A percentile compares a stretch with the other conserved stretches of the same genome.
phyloP scores from a whole-genome alignment of 805 yeast genomes.

The Yamadazyma sp. region DNA sequence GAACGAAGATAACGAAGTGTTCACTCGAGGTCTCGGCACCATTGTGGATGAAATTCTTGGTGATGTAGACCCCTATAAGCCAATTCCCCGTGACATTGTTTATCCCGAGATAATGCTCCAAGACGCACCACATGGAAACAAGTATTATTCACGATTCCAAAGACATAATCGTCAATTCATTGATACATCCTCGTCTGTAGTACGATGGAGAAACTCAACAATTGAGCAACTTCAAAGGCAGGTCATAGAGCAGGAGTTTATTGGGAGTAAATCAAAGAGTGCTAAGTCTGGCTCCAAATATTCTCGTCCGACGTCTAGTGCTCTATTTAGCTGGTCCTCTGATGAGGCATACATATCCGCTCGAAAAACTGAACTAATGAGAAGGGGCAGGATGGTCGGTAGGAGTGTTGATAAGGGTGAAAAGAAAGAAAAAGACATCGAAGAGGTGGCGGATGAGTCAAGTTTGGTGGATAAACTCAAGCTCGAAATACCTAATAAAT shows the following conservation, averaged over 20 bases:
- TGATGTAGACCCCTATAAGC: conserved; percentile 11
- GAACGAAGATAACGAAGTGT: no score
- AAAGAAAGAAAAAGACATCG: no score
- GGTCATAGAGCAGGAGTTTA: conserved; percentile 9
- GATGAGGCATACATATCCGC: conserved; percentile 38
- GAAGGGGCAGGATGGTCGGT: conserved; percentile 2
- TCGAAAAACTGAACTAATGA: conserved; percentile 25
- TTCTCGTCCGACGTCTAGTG: conserved; percentile 23
- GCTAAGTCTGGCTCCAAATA: conserved; percentile 1
- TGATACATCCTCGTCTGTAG: conserved; percentile 16
- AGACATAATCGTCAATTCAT: conserved; percentile 36
- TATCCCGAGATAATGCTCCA: conserved; percentile 40
- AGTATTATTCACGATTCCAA: conserved; percentile 34
- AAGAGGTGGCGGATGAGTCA: no score
- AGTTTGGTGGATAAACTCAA: conserved; percentile 9
- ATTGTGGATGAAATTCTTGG: conserved; percentile 18
- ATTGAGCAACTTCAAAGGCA: conserved; percentile 19
- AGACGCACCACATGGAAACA: conserved; percentile 26
- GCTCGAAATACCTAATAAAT: conserved; percentile 20
- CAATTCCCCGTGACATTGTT: no score
- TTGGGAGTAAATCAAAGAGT: conserved; percentile 3
- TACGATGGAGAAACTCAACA: conserved; percentile 32
- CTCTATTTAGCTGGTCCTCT: conserved; percentile 45
- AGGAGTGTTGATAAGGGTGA: background rate
- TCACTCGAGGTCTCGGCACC: no score